phyloP scores from a whole-genome alignment of 2,329 filamentous ascomycete species.

The Fusarium coicis region DNA sequence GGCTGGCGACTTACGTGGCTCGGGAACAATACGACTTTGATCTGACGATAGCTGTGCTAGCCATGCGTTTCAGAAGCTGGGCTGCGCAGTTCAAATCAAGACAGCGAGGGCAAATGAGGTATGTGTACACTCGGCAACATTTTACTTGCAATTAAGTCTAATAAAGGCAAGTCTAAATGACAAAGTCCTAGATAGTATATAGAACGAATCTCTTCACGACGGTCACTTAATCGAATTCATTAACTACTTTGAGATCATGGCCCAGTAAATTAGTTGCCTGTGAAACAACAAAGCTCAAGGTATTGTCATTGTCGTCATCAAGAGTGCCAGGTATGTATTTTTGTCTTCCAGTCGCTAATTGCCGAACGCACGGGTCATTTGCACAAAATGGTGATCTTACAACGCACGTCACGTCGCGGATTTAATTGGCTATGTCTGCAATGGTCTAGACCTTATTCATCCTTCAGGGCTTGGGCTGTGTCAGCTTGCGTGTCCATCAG shows the following conservation, averaged over 20 bases:
- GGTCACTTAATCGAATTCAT: rapidly evolving
- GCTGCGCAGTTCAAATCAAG: too few species aligned
- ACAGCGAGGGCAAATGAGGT: not conserved
- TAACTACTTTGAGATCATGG: not conserved
- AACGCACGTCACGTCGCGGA: not conserved
- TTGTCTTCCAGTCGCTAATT: not conserved
- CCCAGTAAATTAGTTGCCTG: too few species aligned
- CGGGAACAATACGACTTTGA: not conserved
- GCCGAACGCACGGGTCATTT: not conserved
- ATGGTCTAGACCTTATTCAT: not conserved
- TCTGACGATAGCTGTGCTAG: not conserved
- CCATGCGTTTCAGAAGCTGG: not conserved
- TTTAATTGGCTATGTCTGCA: not conserved
- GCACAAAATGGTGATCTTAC: not conserved
- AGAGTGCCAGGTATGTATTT: not conserved
- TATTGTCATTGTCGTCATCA: too few species aligned
- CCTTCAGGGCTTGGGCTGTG: not conserved
- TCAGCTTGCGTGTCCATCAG: not conserved
- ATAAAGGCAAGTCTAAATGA: not conserved
- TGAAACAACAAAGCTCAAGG: too few species aligned
- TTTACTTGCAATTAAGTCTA: not conserved
- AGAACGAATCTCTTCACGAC: rapidly evolving
- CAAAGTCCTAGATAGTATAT: rapidly evolving
- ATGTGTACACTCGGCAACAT: rapidly evolving
- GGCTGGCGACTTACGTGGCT: not conserved